Percentiles rank a stretch among this genome's conserved stretches.
Conservation (phyloP, 2,329 filamentous ascomycete species). For the Teratosphaeria nubilosa region DNA sequence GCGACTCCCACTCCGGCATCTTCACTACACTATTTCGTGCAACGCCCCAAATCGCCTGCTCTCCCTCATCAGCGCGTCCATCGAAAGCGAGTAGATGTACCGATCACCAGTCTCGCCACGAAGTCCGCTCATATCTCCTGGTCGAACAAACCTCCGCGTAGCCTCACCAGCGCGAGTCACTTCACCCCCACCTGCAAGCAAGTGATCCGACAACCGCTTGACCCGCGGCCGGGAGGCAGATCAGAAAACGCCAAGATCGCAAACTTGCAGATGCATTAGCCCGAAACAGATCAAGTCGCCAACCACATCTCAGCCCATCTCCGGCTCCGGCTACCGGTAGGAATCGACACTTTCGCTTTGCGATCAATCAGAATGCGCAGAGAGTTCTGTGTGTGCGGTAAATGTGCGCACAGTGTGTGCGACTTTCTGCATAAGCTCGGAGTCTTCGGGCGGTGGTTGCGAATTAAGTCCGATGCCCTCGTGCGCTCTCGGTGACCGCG, state of each 20-base stretch:
- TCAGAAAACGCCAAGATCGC: background rate
- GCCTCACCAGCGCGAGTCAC: background rate
- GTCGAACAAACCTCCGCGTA: background rate
- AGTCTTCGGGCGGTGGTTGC: background rate
- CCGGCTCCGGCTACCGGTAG: background rate
- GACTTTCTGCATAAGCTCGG: background rate
- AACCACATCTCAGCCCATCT: background rate
- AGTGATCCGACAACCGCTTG: background rate
- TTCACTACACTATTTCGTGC: background rate
- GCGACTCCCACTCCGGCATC: background rate
- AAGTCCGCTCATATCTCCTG: background rate
- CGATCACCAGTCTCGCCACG: background rate
- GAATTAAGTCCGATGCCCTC: background rate
- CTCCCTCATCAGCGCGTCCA: background rate
- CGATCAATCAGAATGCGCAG: background rate
- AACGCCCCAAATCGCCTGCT: background rate
- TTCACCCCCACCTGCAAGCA: background rate
- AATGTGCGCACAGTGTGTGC: no score
- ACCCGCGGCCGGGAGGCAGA: background rate
- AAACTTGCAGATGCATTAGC: background rate
- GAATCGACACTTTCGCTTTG: background rate
- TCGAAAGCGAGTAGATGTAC: background rate
- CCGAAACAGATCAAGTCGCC: background rate
- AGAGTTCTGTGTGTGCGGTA: background rate
- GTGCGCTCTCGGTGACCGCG: background rate